Conservation (phyloP, 2,329 filamentous ascomycete species). For the Talaromyces pinophilus region DNA sequence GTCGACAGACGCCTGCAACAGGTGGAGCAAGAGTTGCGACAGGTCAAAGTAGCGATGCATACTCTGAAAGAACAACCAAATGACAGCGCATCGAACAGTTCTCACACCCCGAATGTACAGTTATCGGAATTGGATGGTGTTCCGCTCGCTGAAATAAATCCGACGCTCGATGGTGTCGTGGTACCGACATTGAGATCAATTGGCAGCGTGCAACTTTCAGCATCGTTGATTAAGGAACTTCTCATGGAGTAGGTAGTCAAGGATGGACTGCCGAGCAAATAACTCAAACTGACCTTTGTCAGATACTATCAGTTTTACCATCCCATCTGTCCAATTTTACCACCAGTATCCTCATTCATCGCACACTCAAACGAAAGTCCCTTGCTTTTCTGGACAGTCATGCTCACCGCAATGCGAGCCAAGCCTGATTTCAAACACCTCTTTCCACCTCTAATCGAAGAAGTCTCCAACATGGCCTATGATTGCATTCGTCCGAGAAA, state of each 20-base stretch:
- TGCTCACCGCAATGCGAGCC: conserved; percentile 18
- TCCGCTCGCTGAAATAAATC: not conserved
- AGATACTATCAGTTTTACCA: conserved; percentile 19
- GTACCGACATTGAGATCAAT: conserved; percentile 13
- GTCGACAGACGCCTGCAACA: conserved; percentile 8
- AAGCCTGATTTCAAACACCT: not conserved
- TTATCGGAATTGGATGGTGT: not conserved
- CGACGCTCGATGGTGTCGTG: not conserved
- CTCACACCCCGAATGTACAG: not conserved
- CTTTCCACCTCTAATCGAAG: conserved; percentile 4
- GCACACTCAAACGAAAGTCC: conserved; percentile 13
- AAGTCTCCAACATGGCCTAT: conserved; percentile 17
- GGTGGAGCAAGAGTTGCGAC: conserved; percentile 16
- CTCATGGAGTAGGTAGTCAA: conserved; percentile 2
- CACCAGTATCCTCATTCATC: conserved; percentile 10
- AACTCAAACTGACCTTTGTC: not conserved
- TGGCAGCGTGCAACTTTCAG: conserved; percentile 6
- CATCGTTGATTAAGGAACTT: conserved; percentile 6
- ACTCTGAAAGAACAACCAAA: not conserved
- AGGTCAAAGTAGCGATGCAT: conserved; percentile 3
- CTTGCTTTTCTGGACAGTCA: conserved; percentile 22
- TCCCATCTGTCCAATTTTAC: conserved; percentile 16
- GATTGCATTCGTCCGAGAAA: conserved; percentile 15
- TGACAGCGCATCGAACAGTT: not conserved
- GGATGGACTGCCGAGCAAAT: not conserved